Percentiles rank a stretch among this genome's conserved stretches.
These are phyloP conservation scores for Scenedesmus sp. DNA, from an alignment of 163 green algal species.

Conservation along the genomic window DNA sequence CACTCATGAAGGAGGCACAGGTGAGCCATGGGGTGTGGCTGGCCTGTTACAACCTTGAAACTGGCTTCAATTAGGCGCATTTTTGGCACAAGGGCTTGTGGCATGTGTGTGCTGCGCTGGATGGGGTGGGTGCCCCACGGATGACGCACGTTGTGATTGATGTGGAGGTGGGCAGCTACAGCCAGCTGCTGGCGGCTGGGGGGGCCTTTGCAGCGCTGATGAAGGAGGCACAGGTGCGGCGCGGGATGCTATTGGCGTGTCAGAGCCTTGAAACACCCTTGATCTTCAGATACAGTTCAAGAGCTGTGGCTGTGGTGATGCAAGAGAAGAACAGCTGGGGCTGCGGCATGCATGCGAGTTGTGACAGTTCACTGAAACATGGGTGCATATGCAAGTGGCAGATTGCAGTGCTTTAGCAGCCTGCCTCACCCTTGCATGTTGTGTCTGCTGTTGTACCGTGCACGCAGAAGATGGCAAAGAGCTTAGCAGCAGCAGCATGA, in stretches of 20 bases:
- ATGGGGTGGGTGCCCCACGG: too few relatives aligned
- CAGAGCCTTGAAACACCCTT: too few relatives aligned
- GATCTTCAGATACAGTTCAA: too few relatives aligned
- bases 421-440: too few relatives aligned
- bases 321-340: too few relatives aligned
- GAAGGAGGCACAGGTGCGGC: slow-evolving; percentile 39
- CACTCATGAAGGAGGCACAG: slow-evolving; percentile 67
- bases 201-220: slow-evolving; percentile 68
- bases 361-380: too few relatives aligned
- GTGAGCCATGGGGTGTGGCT: not conserved
- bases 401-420: too few relatives aligned
- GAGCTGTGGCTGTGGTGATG: too few relatives aligned
- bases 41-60: not conserved
- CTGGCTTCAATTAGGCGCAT: not conserved
- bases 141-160: not conserved
- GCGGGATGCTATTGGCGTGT: not conserved
- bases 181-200: slow-evolving; percentile 61
- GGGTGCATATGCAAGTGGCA: too few relatives aligned
- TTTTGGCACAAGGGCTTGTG: not conserved
- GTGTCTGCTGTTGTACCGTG: not conserved
- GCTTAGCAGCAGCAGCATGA: too few relatives aligned
- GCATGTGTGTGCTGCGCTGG: too few relatives aligned
- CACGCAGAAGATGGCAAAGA: not conserved
- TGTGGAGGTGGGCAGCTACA: slow-evolving; percentile 65
- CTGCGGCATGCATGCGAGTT: too few relatives aligned